Percentiles rank a stretch among this genome's conserved stretches.
phyloP scores from a whole-genome alignment of 2,329 filamentous ascomycete genomes.

The Hypoxylon sp. region DNA sequence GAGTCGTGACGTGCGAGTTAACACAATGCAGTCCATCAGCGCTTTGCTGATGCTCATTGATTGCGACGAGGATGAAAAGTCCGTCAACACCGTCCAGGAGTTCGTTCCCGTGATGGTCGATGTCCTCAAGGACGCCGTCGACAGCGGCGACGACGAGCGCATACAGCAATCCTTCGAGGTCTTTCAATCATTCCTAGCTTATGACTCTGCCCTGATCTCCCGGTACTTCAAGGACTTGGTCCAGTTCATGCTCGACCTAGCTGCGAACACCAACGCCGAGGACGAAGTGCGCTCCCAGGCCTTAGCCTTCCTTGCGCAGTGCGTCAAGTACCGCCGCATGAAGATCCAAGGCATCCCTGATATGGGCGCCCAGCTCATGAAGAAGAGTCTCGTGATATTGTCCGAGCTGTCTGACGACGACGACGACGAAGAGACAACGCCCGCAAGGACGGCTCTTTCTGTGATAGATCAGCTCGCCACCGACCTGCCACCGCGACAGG shows the following conservation, averaged over 20 bases:
- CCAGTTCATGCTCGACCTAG: conserved; percentile 92
- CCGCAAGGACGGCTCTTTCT: conserved; percentile 85
- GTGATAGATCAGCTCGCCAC: conserved; percentile 91
- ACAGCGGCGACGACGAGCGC: conserved; percentile 86
- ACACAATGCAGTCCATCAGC: conserved; percentile 91
- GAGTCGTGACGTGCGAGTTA: conserved; percentile 92
- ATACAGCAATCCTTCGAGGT: conserved; percentile 94
- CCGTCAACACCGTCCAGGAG: conserved; percentile 81
- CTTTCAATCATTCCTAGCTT: conserved; percentile 94
- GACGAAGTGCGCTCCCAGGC: conserved; percentile 92
- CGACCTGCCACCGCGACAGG: conserved; percentile 91
- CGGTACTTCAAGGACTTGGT: conserved; percentile 91
- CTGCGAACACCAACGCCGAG: conserved; percentile 80
- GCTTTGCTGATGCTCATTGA: conserved; percentile 90
- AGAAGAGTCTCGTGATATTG: conserved; percentile 89
- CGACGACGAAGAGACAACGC: conserved; percentile 87
- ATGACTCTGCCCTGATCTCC: conserved; percentile 86
- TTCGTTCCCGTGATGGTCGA: conserved; percentile 90
- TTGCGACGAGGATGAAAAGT: conserved; percentile 83
- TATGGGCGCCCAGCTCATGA: conserved; percentile 87
- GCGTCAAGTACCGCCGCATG: conserved; percentile 90
- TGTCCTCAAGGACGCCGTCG: conserved; percentile 87
- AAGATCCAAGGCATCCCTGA: conserved; percentile 92
- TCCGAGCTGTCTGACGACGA: conserved; percentile 87
- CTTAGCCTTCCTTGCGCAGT: conserved; percentile 93